Evolutionary conservation across 2,329 filamentous ascomycete genomes (phyloP).

Genomic region (Beauveria australis): DNA sequence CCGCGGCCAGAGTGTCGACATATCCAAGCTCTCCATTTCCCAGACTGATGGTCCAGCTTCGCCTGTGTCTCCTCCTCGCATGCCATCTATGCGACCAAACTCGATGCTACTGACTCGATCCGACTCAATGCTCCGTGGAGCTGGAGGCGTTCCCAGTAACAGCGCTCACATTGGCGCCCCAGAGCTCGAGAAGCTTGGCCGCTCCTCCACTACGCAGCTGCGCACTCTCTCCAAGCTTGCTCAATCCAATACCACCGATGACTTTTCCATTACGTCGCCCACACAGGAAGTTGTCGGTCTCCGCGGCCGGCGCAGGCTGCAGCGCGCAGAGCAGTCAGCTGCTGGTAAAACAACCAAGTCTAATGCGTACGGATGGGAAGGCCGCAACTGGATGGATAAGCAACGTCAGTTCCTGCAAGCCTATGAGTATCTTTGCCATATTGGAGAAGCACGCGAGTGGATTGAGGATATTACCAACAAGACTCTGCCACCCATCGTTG

Average conservation of each 20-base stretch:
- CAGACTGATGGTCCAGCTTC: constrained; percentile 34
- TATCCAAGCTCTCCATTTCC: constrained; percentile 44
- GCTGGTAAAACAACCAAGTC: constrained; percentile 37
- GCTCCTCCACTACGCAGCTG: constrained; percentile 83
- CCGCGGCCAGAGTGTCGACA: constrained; percentile 58
- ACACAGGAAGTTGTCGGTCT: constrained; percentile 83
- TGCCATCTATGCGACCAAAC: constrained; percentile 42
- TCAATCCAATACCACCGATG: constrained; percentile 64
- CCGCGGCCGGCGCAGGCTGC: constrained; percentile 73
- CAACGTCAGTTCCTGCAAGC: constrained; percentile 93
- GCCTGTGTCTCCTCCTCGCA: constrained; percentile 34
- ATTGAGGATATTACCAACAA: constrained; percentile 85
- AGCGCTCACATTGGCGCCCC: constrained; percentile 49
- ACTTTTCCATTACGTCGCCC: constrained; percentile 69
- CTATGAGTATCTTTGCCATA: constrained; percentile 97
- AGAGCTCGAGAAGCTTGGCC: constrained; percentile 73
- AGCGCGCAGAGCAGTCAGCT: constrained; percentile 54
- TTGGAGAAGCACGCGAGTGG: constrained; percentile 98
- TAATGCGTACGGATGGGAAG: constrained; percentile 62
- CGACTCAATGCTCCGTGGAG: constrained; percentile 39
- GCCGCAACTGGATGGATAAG: constrained; percentile 97
- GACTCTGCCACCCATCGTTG: constrained; percentile 81
- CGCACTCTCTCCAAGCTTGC: constrained; percentile 79
- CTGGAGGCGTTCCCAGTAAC: constrained; percentile 26
- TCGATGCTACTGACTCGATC: constrained; percentile 54